A percentile compares a stretch with the other conserved stretches of the same genome.
These are phyloP conservation scores for Geranium rotundifolium DNA, from an alignment of 345 rosid genomes.

Conservation along the genomic window DNA sequence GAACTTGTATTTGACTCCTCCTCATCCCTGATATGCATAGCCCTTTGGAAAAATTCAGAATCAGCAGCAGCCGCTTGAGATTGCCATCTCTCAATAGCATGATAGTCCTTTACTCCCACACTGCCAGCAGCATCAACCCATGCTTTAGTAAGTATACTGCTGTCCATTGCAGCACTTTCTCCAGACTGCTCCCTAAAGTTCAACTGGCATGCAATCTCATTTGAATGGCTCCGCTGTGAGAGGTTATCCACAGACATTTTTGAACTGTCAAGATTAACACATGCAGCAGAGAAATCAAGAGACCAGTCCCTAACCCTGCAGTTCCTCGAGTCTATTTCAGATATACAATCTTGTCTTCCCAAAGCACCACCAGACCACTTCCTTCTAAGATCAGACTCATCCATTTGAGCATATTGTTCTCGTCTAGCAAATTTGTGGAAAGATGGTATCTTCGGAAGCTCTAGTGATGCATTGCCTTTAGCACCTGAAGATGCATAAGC, in stretches of 20 bases:
- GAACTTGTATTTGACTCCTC: conserved; percentile 77
- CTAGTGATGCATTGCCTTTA: conserved; percentile 42
- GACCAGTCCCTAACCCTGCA: conserved; percentile 99
- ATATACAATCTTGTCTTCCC: conserved; percentile 81
- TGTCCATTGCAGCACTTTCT: conserved; percentile 81
- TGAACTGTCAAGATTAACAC: conserved; percentile 63
- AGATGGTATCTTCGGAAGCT: conserved; percentile 97
- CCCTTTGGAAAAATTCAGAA: conserved; percentile 45
- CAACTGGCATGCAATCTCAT: conserved; percentile 60
- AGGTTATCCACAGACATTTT: conserved; percentile 68
- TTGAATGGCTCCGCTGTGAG: conserved; percentile 86
- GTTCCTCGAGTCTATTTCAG: conserved; percentile 99
- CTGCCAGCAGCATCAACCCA: conserved; percentile 94
- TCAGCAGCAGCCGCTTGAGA: conserved; percentile 99
- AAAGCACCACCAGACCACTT: conserved; percentile 79
- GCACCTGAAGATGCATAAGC: conserved; percentile 76
- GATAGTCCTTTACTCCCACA: conserved; percentile 73
- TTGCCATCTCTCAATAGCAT: conserved; percentile 98
- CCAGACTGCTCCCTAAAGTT: conserved; percentile 83
- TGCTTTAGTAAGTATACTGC: conserved; percentile 75
- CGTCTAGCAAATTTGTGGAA: conserved; percentile 92
- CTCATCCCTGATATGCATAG: conserved; percentile 57
- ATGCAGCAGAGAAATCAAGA: conserved; percentile 82
- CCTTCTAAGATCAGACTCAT: conserved; percentile 56
- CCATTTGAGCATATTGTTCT: conserved; percentile 78